Percentiles rank a stretch among this genome's conserved stretches.
Evolutionary conservation across 2,329 filamentous ascomycete species (phyloP).

Genomic region (Laburnicola sp.): DNA sequence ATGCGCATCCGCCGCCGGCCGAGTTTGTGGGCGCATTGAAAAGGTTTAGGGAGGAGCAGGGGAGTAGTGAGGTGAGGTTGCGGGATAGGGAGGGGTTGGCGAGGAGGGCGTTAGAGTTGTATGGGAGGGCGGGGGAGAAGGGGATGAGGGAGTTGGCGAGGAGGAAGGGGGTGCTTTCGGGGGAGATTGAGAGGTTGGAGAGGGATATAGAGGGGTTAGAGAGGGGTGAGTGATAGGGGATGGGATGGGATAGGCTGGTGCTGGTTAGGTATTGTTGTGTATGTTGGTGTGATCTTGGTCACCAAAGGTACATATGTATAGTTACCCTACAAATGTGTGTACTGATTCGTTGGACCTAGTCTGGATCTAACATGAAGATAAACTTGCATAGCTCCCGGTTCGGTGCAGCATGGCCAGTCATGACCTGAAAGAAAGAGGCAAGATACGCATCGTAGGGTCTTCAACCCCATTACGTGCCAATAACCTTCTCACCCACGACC

Average conservation of each 20-base stretch:
- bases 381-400: too few species aligned
- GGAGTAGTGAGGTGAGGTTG: constrained; percentile 32
- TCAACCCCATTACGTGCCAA: constrained; percentile 5
- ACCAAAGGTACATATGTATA: too few species aligned
- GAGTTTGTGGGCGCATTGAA: constrained; percentile 38
- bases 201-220: constrained; percentile 37
- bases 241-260: too few species aligned
- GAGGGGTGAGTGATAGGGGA: constrained; percentile 9
- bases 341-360: too few species aligned
- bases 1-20: constrained; percentile 29
- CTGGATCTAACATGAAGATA: too few species aligned
- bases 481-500: constrained; percentile 47
- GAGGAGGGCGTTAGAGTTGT: constrained; percentile 41
- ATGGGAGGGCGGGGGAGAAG: constrained; percentile 38
- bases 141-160: constrained; percentile 46
- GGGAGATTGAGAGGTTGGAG: constrained; percentile 41
- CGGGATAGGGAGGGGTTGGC: constrained; percentile 39
- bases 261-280: too few species aligned
- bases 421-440: too few species aligned
- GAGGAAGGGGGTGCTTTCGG: constrained; percentile 43
- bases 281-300: too few species aligned
- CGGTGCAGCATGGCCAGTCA: too few species aligned
- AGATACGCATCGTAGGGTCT: too few species aligned
- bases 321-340: too few species aligned
- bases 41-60: constrained; percentile 35